These are phyloP conservation scores for Tulasnella sp. DNA, from an alignment of 768 basidiomycete species.

Conservation along the genomic window DNA sequence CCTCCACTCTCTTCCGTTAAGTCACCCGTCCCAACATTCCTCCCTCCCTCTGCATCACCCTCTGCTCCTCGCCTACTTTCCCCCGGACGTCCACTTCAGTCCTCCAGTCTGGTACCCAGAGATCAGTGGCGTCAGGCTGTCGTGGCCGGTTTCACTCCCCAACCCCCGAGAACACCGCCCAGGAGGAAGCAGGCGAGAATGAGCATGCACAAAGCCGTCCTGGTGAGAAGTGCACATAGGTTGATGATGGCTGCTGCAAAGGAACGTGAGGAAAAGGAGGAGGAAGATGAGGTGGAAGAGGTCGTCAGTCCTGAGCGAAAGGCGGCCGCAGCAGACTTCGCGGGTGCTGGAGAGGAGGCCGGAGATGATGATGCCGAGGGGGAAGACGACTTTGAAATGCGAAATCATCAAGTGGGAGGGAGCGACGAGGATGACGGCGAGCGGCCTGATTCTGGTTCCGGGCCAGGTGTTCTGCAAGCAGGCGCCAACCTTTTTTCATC, in stretches of 20 bases:
- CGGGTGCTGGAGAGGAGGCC: not conserved
- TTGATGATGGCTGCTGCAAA: conserved; percentile 15
- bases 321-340: not conserved
- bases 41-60: not conserved
- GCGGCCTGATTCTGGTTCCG: not conserved
- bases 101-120: not conserved
- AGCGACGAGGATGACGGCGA: not conserved
- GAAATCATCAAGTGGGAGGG: not conserved
- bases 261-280: conserved; percentile 22
- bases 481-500: not conserved
- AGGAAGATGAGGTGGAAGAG: conserved; percentile 26
- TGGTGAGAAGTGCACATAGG: conserved; percentile 27
- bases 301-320: conserved; percentile 27
- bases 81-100: not conserved
- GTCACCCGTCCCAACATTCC: not conserved
- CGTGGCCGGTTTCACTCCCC: not conserved
- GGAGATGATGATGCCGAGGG: conserved; percentile 21
- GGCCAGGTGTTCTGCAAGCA: not conserved
- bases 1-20: not conserved
- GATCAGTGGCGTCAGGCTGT: not conserved
- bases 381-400: not conserved
- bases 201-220: conserved; percentile 27
- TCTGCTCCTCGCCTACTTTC: not conserved
- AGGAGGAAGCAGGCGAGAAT: not conserved
- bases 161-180: conserved; percentile 12